Conservation (phyloP, 352 stramenopile species). For the Phytophthora pisi region DNA sequence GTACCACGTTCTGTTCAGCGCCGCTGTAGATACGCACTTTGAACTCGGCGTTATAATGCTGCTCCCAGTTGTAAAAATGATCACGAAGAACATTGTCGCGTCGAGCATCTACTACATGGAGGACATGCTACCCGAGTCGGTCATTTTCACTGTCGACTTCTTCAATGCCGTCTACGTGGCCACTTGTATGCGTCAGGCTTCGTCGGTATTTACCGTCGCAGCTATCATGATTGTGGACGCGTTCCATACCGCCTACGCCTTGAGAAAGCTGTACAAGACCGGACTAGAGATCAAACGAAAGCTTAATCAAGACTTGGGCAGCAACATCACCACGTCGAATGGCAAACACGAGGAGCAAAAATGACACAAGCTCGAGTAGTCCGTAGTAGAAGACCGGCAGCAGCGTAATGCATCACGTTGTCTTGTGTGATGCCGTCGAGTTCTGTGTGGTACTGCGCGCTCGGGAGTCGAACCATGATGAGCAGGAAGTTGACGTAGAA, state of each 20-base stretch:
- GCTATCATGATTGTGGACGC: slow-evolving; percentile 8
- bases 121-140: slow-evolving; percentile 39
- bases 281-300: slow-evolving; percentile 7
- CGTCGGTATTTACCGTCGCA: background rate
- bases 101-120: slow-evolving; percentile 26
- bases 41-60: slow-evolving; percentile 18
- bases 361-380: slow-evolving; percentile 28
- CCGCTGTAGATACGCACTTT: slow-evolving; percentile 1
- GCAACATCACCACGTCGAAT: slow-evolving; percentile 3
- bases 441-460: slow-evolving; percentile 39
- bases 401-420: slow-evolving; percentile 11
- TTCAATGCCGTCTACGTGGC: slow-evolving; percentile 51
- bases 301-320: slow-evolving; percentile 6
- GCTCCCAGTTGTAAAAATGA: slow-evolving; percentile 19
- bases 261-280: slow-evolving; percentile 6
- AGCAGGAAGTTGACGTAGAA: slow-evolving; percentile 32
- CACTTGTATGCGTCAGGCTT: slow-evolving; percentile 21
- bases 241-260: slow-evolving; percentile 1
- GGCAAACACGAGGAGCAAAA: slow-evolving; percentile 10
- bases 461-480: slow-evolving; percentile 30
- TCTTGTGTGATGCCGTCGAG: slow-evolving; percentile 15
- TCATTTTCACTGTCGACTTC: slow-evolving; percentile 55
- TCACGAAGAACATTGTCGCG: slow-evolving; percentile 28
- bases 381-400: slow-evolving; percentile 28
- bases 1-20: slow-evolving; percentile 21